A percentile compares a stretch with the other conserved stretches of the same genome.
These are phyloP conservation scores for Cladorrhinum sp. DNA, from an alignment of 2,329 filamentous ascomycete species.

Conservation along the genomic window DNA sequence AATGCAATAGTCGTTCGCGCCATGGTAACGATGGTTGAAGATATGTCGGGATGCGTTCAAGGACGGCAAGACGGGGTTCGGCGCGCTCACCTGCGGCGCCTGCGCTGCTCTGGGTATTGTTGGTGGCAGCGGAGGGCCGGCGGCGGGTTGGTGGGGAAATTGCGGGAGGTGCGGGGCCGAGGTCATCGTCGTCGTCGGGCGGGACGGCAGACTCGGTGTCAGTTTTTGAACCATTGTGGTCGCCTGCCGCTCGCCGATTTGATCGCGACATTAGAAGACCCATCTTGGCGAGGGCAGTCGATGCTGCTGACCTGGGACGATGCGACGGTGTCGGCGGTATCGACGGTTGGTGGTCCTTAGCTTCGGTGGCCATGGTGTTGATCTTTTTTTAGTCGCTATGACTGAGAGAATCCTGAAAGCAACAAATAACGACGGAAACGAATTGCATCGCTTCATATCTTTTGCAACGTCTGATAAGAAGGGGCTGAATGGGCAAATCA, in stretches of 20 bases:
- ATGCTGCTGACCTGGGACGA: not conserved
- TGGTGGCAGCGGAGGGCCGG: not conserved
- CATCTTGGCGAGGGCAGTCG: not conserved
- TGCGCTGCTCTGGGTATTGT: not conserved
- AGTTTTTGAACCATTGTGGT: not conserved
- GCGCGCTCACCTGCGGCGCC: not conserved
- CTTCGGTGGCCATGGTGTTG: conserved; percentile 1
- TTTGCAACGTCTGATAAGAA: not conserved
- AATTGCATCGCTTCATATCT: not conserved
- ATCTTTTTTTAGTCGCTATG: not conserved
- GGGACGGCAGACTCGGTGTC: conserved; percentile 7
- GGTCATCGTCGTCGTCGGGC: not conserved
- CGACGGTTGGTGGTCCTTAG: conserved; percentile 4
- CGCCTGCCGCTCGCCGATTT: not conserved
- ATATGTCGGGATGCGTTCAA: conserved; percentile 32
- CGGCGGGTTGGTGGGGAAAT: not conserved
- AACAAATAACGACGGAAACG: not conserved
- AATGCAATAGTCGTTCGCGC: conserved; percentile 31
- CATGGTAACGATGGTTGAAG: conserved; percentile 31
- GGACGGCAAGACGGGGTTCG: conserved; percentile 2
- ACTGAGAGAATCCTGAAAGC: not conserved
- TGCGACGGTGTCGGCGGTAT: not conserved
- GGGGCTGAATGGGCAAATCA: not conserved
- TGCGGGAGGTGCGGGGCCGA: not conserved
- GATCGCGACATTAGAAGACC: not conserved